A percentile compares a stretch with the other conserved stretches of the same genome.
phyloP scores from a whole-genome alignment of 75 land plant genomes.

The Selaginella tamariscina region DNA sequence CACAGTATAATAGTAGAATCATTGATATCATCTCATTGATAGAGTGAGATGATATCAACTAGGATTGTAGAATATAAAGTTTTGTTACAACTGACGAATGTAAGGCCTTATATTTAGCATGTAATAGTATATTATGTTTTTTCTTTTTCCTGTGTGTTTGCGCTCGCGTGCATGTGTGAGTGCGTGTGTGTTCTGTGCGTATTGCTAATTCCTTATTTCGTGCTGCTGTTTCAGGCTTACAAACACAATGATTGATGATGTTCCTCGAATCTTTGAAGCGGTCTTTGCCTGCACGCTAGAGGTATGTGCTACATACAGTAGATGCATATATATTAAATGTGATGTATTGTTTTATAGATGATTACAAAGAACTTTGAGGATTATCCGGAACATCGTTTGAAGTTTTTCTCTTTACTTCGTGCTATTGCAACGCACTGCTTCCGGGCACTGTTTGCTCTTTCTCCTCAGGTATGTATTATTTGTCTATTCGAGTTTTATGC shows the following conservation, averaged over 20 bases:
- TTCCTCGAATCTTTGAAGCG: conserved; percentile 97
- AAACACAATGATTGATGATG: conserved; percentile 81
- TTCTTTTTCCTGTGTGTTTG: neutral
- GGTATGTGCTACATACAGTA: conserved; percentile 22
- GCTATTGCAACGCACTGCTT: conserved; percentile 95
- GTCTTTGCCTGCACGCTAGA: conserved; percentile 97
- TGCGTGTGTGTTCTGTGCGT: neutral
- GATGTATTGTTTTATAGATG: conserved; percentile 48
- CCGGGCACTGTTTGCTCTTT: conserved; percentile 66
- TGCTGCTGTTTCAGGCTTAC: conserved; percentile 46
- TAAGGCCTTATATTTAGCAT: no score
- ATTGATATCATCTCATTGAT: no score
- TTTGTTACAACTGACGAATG: no score
- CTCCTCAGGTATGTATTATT: conserved; percentile 52
- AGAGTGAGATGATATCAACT: neutral
- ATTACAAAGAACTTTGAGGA: conserved; percentile 98
- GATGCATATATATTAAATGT: neutral
- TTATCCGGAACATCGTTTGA: conserved; percentile 94
- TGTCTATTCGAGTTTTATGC: neutral
- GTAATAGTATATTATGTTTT: neutral
- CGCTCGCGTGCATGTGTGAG: neutral
- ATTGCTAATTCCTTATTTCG: neutral
- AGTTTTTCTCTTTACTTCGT: conserved; percentile 84
- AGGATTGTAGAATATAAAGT: neutral
- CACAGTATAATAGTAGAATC: no score